These are phyloP conservation scores for Tetrahymena thermophila DNA, from an alignment of 73 alveolate species.

Conservation along the genomic window DNA sequence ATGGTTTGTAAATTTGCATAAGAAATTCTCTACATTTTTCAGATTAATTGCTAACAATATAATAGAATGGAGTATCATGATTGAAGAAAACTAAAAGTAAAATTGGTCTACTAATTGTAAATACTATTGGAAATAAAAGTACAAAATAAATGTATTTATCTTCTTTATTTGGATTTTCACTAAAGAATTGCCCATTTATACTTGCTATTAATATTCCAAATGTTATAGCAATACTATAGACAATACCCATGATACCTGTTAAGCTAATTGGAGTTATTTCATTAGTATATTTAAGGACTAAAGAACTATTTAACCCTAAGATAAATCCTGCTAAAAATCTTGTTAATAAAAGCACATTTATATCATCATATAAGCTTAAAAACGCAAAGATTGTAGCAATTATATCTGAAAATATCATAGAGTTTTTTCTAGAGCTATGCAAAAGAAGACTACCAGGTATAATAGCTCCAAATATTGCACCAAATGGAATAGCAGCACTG, in stretches of 20 bases:
- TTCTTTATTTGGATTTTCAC: background rate
- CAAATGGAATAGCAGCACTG: conserved; percentile 19
- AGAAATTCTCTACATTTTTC: background rate
- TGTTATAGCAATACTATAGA: background rate
- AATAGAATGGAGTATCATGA: conserved; percentile 8
- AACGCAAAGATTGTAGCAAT: conserved; percentile 5
- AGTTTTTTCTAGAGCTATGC: background rate
- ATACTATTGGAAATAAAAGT: background rate
- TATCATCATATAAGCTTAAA: background rate
- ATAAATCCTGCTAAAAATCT: conserved; percentile 25
- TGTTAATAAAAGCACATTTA: background rate
- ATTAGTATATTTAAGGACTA: conserved; percentile 27
- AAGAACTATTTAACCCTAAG: conserved; percentile 13
- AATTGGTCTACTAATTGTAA: background rate
- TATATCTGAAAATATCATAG: conserved; percentile 13
- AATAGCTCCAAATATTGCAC: conserved; percentile 32
- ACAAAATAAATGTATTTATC: conserved; percentile 8
- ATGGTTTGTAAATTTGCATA: background rate
- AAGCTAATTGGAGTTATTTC: conserved; percentile 17
- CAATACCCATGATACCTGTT: conserved; percentile 28
- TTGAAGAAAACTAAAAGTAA: conserved; percentile 6
- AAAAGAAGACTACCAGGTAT: background rate
- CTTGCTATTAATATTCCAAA: conserved; percentile 5
- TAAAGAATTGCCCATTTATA: conserved; percentile 10
- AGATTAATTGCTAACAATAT: background rate